phyloP scores from a whole-genome alignment of 2,329 filamentous ascomycete genomes.

The Geosmithia flava region DNA sequence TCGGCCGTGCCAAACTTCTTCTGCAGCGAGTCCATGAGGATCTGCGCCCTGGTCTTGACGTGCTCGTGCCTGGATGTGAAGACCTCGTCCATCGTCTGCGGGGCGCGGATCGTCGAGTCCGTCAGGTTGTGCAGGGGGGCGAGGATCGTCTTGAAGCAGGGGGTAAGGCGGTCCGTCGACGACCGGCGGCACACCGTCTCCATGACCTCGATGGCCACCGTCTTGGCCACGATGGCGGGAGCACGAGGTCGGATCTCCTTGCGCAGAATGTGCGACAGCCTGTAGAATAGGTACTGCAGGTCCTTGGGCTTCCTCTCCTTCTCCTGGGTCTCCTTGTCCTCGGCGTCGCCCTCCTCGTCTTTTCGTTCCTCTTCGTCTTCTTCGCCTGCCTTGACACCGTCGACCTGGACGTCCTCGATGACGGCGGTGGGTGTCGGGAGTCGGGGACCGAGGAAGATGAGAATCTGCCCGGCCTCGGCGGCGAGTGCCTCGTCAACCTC shows the following conservation, averaged over 20 bases:
- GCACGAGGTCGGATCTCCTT: slow-evolving; percentile 57
- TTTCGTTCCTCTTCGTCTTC: slow-evolving; percentile 30
- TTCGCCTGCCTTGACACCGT: slow-evolving; percentile 21
- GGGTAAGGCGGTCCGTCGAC: slow-evolving; percentile 39
- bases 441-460: slow-evolving; percentile 65
- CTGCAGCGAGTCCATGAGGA: slow-evolving; percentile 73
- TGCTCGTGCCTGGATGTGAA: slow-evolving; percentile 60
- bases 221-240: slow-evolving; percentile 58
- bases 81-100: slow-evolving; percentile 56
- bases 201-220: slow-evolving; percentile 62
- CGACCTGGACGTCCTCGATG: slow-evolving; percentile 27
- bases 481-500: slow-evolving; percentile 65
- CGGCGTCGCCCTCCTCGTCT: slow-evolving; percentile 28
- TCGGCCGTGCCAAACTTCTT: slow-evolving; percentile 69
- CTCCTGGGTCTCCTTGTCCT: slow-evolving; percentile 16
- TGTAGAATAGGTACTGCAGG: slow-evolving; percentile 65
- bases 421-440: slow-evolving; percentile 25
- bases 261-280: slow-evolving; percentile 67
- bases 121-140: slow-evolving; percentile 68
- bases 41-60: slow-evolving; percentile 59
- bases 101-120: slow-evolving; percentile 61
- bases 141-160: slow-evolving; percentile 49
- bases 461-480: slow-evolving; percentile 64
- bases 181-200: slow-evolving; percentile 55
- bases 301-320: slow-evolving; percentile 8